Base-by-base conservation (phyloP, 2,329 filamentous ascomycete species). In the Ascochyta clinopodiicola region DNA sequence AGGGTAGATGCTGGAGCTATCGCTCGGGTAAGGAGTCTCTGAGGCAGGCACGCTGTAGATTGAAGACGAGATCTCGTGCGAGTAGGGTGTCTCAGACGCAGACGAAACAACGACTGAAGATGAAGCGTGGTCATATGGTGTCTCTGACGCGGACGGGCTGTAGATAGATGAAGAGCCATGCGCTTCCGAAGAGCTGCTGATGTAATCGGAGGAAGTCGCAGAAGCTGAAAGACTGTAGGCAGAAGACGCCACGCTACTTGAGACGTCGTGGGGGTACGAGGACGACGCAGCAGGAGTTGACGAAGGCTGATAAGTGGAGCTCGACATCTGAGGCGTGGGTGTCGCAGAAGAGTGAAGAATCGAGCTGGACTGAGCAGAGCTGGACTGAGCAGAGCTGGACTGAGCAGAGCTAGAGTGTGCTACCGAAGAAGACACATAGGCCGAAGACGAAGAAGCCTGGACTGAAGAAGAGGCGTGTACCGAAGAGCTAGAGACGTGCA, bases 261-360 rank as follows among this genome's bases (percentile, higher is more conserved):
- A 42, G 24, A 38, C 7, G 4, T 46, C 42, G 19, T 35, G 3
- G 9, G 32, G 5, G 36, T 36, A 43, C 12, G 52, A 51, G 1
- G 52, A 42, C 1, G 42, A 45, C 27, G 22, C 35, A 42, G 4
- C 52, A 1, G 45, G 35, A 17, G 35, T 55, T 17, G 52, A 42
- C 17, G 46, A 46, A n/a, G 42, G 42, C 17, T 24, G 32, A 15
- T 43, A 42, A 34, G 32, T 21, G n/a, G 57, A 56, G 57, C 52
- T 57, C 19, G 52, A 47, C 2, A n/a, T 31, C 22, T 21, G 27
- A 35, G 39, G 29, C 2, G 37, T 45, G n/a, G 42, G 48, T 4
- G 50, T 54, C 6, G 36, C 35, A 13, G 49, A 54, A 31, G 48
- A 45, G 19, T 31, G 27, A 17, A 36, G 27, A 40, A 32, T 17